Percentiles rank a stretch among this genome's conserved stretches.
Conservation (phyloP, 2,329 filamentous ascomycete species). For the Xylariaceae sp. region DNA sequence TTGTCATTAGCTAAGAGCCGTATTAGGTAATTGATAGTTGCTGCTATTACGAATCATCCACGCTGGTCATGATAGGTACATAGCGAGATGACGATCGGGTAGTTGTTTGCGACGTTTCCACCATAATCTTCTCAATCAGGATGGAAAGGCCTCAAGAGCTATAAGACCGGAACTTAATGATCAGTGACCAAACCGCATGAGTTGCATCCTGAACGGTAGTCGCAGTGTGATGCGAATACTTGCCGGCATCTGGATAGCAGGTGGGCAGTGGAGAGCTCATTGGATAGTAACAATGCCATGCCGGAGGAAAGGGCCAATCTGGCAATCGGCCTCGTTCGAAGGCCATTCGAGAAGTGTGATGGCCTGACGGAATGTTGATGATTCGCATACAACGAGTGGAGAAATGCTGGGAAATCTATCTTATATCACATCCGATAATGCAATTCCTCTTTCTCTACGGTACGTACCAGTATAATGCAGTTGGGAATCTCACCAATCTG, state of each 20-base stretch:
- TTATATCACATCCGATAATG: background rate
- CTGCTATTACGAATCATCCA: background rate
- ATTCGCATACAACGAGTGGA: background rate
- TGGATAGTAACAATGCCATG: background rate
- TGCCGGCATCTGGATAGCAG: constrained; percentile 7
- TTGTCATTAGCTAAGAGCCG: background rate
- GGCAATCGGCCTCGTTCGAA: background rate
- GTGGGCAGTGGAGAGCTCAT: background rate
- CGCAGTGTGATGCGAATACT: constrained; percentile 15
- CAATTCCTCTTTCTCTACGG: background rate
- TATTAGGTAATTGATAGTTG: background rate
- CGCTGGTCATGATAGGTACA: background rate
- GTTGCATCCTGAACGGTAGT: background rate
- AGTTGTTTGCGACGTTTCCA: constrained; percentile 5
- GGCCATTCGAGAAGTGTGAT: background rate
- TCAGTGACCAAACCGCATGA: background rate
- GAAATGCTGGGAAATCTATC: background rate
- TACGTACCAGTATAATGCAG: background rate
- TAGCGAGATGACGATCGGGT: background rate
- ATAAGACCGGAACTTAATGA: constrained; percentile 3
- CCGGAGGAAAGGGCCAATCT: background rate
- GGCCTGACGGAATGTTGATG: background rate
- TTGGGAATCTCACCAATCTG: background rate
- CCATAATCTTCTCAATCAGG: constrained; percentile 5
- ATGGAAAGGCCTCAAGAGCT: constrained; percentile 17